Conservation (phyloP, 1,284 basidiomycete species). For the Fomitopsis pinicola region DNA sequence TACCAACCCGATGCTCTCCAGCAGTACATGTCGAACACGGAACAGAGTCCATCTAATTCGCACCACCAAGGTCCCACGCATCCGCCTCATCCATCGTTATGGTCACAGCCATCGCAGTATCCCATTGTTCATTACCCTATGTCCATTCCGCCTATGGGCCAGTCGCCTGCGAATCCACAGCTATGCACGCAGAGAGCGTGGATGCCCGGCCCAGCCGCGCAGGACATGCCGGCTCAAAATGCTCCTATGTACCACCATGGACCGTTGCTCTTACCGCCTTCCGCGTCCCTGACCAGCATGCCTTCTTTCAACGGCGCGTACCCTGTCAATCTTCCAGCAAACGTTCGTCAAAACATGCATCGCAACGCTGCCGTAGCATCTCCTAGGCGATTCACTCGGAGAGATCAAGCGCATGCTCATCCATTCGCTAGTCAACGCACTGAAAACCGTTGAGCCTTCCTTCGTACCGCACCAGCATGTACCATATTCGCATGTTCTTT, state of each 20-base stretch:
- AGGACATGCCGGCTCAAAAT: not conserved
- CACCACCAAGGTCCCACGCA: conserved; percentile 9
- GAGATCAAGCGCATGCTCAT: conserved; percentile 1
- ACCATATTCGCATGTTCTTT: not conserved
- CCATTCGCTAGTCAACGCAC: not conserved
- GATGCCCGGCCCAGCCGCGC: conserved; percentile 9
- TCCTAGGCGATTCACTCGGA: conserved; percentile 10
- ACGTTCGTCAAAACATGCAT: conserved; percentile 2
- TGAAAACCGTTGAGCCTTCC: not conserved
- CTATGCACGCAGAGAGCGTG: conserved; percentile 10
- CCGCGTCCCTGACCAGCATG: conserved; percentile 3
- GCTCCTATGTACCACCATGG: not conserved
- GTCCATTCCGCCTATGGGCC: not conserved
- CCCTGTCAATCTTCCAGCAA: not conserved
- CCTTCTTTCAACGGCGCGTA: not conserved
- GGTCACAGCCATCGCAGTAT: conserved; percentile 6
- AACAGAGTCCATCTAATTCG: conserved; percentile 15
- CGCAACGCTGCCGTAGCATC: conserved; percentile 4
- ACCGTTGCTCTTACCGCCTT: conserved; percentile 5
- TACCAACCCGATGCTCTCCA: conserved; percentile 67
- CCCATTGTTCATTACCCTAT: conserved; percentile 5
- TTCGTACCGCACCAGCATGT: not conserved
- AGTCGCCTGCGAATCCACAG: not conserved
- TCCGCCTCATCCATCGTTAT: conserved; percentile 1
- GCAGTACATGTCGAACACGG: conserved; percentile 42